Percentiles rank a stretch among this genome's conserved stretches.
These are phyloP conservation scores for Beauveria sp. DNA, from an alignment of 2,329 filamentous ascomycete species.

Conservation along the genomic window DNA sequence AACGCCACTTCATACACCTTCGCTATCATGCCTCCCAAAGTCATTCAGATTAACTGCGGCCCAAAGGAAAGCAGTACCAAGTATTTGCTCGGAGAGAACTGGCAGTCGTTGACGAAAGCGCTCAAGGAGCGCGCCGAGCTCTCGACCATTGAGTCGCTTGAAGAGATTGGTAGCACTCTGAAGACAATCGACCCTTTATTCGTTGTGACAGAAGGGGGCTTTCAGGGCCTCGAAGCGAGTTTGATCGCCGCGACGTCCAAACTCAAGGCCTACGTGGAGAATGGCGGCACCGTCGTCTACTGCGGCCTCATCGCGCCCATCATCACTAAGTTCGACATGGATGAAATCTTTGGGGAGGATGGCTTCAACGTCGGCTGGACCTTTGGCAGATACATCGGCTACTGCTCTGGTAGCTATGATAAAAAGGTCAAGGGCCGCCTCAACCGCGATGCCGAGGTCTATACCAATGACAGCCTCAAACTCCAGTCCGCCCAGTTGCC, in stretches of 20 bases:
- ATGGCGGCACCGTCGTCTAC: not conserved
- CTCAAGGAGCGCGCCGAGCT: not conserved
- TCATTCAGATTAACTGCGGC: not conserved
- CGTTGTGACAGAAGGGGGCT: too few relatives aligned
- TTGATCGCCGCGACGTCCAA: too few relatives aligned
- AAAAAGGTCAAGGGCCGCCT: not conserved
- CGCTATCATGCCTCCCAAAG: not conserved
- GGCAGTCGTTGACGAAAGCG: not conserved
- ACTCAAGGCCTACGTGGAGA: not conserved
- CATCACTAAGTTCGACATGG: not conserved
- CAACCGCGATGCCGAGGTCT: not conserved
- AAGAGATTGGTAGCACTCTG: too few relatives aligned
- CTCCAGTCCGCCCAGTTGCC: not conserved
- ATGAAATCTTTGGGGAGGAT: not conserved
- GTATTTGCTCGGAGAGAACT: not conserved
- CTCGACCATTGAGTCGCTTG: not conserved
- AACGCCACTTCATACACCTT: not conserved
- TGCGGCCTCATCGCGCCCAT: not conserved
- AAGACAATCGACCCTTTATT: too few relatives aligned
- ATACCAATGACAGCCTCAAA: not conserved
- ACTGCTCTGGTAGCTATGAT: too few relatives aligned
- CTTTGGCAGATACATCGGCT: not conserved
- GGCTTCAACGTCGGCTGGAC: not conserved
- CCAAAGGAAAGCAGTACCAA: not conserved
- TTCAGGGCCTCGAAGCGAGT: fast-evolving